Conservation (phyloP, 1,139 yeast genomes). For the Geotrichum restrictum region DNA sequence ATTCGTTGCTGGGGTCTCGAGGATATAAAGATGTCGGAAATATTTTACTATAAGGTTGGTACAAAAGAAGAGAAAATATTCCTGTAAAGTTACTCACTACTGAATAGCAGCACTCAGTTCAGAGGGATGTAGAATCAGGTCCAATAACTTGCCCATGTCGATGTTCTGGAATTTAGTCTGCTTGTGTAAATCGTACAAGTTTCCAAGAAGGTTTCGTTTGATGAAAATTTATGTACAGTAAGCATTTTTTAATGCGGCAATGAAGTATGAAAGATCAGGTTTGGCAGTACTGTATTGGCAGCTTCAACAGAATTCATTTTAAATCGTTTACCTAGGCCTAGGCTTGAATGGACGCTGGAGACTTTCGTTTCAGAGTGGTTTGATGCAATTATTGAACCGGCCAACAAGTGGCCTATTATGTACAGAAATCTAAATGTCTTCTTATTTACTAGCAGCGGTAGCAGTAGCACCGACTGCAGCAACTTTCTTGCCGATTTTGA, state of each 20-base stretch:
- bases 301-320: too few relatives aligned
- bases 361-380: too few relatives aligned
- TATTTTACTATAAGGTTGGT: conserved; percentile 27
- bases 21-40: conserved; percentile 49
- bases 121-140: conserved; percentile 65
- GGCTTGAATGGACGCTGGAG: too few relatives aligned
- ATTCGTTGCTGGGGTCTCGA: conserved; percentile 44
- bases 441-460: conserved; percentile 17
- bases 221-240: too few relatives aligned
- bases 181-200: too few relatives aligned
- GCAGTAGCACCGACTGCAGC: conserved; percentile 40
- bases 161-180: not conserved
- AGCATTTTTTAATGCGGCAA: too few relatives aligned
- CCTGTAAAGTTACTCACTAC: conserved; percentile 38
- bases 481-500: conserved; percentile 58
- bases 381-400: not conserved
- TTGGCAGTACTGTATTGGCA: too few relatives aligned
- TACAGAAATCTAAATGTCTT: not conserved
- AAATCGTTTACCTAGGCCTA: too few relatives aligned
- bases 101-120: conserved; percentile 71
- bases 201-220: too few relatives aligned
- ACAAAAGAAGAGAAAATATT: not conserved
- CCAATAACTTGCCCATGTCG: conserved; percentile 61
- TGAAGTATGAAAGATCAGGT: too few relatives aligned
- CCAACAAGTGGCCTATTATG: not conserved